Percentiles rank a stretch among this genome's conserved stretches.
These are phyloP conservation scores for Naganishia onofrii DNA, from an alignment of 768 basidiomycete species.

Conservation along the genomic window DNA sequence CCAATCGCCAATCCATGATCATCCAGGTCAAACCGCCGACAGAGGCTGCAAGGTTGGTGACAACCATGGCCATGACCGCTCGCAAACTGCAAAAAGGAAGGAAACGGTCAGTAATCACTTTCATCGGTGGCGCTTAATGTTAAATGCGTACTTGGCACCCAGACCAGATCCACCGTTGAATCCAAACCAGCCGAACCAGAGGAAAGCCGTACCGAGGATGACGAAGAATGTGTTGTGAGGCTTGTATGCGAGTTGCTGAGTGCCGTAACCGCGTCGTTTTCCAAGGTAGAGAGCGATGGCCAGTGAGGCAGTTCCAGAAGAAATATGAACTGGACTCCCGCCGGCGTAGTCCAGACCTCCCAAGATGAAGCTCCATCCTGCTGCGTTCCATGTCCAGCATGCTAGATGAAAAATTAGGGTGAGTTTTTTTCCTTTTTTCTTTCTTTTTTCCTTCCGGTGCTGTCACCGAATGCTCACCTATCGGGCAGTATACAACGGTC, in stretches of 20 bases:
- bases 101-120: background rate
- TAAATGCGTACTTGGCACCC: conserved; percentile 52
- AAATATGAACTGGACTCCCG: conserved; percentile 51
- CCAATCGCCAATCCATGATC: conserved; percentile 69
- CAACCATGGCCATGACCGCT: conserved; percentile 79
- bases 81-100: conserved; percentile 56
- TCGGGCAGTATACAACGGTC: conserved; percentile 81
- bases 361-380: conserved; percentile 74
- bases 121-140: background rate
- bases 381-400: conserved; percentile 58
- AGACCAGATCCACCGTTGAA: conserved; percentile 89
- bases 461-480: conserved; percentile 58
- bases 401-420: background rate
- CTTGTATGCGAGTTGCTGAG: conserved; percentile 60
- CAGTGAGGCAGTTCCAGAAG: conserved; percentile 69
- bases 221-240: conserved; percentile 85
- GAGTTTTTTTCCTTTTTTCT: too few relatives aligned
- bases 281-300: conserved; percentile 86
- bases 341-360: conserved; percentile 88
- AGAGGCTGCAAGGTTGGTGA: conserved; percentile 79
- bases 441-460: too few relatives aligned
- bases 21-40: conserved; percentile 78
- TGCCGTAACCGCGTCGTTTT: conserved; percentile 62
- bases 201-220: conserved; percentile 75
- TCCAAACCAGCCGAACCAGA: conserved; percentile 82